Evolutionary conservation across 768 basidiomycete genomes (phyloP).

Genomic region (Galerina marginata): DNA sequence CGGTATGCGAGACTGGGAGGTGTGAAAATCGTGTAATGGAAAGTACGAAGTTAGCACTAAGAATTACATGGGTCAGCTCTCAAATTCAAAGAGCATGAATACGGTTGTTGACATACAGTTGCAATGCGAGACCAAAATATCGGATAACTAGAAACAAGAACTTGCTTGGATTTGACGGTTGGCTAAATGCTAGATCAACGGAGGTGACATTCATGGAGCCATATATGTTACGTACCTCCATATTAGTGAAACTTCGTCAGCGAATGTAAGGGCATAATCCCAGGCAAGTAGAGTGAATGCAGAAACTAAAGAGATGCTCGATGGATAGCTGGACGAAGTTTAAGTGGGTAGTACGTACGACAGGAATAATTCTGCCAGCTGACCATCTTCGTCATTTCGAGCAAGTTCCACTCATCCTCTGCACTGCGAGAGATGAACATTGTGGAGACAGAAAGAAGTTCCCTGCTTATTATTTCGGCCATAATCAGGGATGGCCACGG

Average conservation of each 20-base stretch:
- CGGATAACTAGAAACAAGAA: slow-evolving; percentile 11
- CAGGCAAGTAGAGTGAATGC: slow-evolving; percentile 11
- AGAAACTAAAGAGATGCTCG: slow-evolving; percentile 5
- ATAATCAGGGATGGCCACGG: neutral
- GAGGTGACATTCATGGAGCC: neutral
- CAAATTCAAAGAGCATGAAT: neutral
- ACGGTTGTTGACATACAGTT: neutral
- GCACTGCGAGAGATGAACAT: neutral
- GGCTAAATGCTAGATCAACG: neutral
- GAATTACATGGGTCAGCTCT: neutral
- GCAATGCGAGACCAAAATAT: slow-evolving; percentile 11
- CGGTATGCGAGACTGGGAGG: neutral
- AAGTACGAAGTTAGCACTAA: neutral
- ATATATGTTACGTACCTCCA: slow-evolving; percentile 12
- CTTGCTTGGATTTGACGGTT: slow-evolving; percentile 8
- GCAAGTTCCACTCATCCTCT: neutral
- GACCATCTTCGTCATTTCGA: neutral
- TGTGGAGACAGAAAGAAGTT: neutral
- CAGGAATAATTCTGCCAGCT: slow-evolving; percentile 5
- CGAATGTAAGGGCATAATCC: slow-evolving; percentile 12
- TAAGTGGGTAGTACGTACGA: slow-evolving; percentile 2
- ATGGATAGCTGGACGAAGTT: neutral
- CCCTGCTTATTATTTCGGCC: neutral
- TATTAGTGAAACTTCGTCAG: slow-evolving; percentile 9
- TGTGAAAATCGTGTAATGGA: neutral